Evolutionary conservation across 2,329 filamentous ascomycete species (phyloP), one percentile per base, ranked within the genome.

Genomic region (Fusarium sacchari): DNA sequence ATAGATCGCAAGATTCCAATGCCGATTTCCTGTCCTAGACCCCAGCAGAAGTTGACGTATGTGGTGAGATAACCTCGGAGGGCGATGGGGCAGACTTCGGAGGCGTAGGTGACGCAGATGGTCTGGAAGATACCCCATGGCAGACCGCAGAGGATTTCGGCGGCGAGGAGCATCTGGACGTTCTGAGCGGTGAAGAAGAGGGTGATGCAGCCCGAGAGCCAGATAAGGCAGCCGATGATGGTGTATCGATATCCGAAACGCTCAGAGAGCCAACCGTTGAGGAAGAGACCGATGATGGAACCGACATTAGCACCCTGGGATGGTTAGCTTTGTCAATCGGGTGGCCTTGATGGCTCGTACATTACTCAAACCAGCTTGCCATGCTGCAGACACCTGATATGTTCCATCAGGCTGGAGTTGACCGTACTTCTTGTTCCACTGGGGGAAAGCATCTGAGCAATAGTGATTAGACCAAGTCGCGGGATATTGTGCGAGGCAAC

Each of bases 31-130:
- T 94, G 92, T 18, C 92, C 92, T 18, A 94, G 83, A 40, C 91
- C 92, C 91, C 92, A 94, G 86, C 92, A 94, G 77, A 92, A 91
- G 83, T 93, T 93, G 82, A 93, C 90, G 68, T 93, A 94, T 18
- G 92, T 93, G 1, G 92, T 94, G 66, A 93, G 82, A 77, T 92
- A 92, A 59, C 91, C 91, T 69, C 92, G 89, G 46, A 94, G 86
- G 47, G 91, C 89, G 10, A 94, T 88, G 7, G 92, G 92, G 78
- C 91, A 93, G 63, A 94, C 92, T 78, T 94, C 92, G 62, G 90
- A 90, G 34, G 91, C 73, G 37, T 75, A 75, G 13, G 73, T 75
- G 30, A 75, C 71, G 20, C 72, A 75, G 50, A 75, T 75, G 26
- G 74, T 76, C 28, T 77, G 74, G 47, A 77, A 77, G 14, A 77